Percentiles rank a stretch among this genome's conserved stretches.
Conservation (phyloP, 2,329 filamentous ascomycete genomes). For the Curvularia sp. region DNA sequence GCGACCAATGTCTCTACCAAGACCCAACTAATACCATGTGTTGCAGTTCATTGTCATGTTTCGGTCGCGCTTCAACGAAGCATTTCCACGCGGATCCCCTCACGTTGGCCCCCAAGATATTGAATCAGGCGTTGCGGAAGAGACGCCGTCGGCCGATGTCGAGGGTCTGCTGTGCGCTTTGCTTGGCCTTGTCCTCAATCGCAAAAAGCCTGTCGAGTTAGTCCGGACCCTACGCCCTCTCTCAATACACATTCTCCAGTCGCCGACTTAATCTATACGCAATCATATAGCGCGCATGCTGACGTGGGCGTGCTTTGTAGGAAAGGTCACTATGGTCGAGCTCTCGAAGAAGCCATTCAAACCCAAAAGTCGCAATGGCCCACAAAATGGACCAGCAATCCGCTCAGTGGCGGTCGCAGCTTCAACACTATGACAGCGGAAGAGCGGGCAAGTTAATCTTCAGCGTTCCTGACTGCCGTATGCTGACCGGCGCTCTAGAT, state of each 20-base stretch:
- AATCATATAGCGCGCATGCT: conserved; percentile 22
- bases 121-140: conserved; percentile 82
- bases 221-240: conserved; percentile 51
- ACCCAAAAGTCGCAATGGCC: conserved; percentile 91
- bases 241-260: conserved; percentile 23
- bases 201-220: conserved; percentile 99
- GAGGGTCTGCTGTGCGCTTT: conserved; percentile 91
- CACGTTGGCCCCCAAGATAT: conserved; percentile 96
- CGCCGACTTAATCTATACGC: conserved; percentile 23
- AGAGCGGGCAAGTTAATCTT: conserved; percentile 71
- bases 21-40: conserved; percentile 42
- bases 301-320: conserved; percentile 60
- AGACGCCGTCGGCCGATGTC: conserved; percentile 79
- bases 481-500: conserved; percentile 64
- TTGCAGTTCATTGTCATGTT: conserved; percentile 96
- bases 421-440: conserved; percentile 84
- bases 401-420: conserved; percentile 77
- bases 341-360: conserved; percentile 89
- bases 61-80: conserved; percentile 87
- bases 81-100: conserved; percentile 83
- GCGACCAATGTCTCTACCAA: conserved; percentile 34
- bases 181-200: conserved; percentile 86
- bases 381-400: conserved; percentile 82
- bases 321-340: conserved; percentile 88
- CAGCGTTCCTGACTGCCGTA: conserved; percentile 2